Base-by-base conservation (phyloP, 441 rosid species). In the Erodium trifolium region DNA sequence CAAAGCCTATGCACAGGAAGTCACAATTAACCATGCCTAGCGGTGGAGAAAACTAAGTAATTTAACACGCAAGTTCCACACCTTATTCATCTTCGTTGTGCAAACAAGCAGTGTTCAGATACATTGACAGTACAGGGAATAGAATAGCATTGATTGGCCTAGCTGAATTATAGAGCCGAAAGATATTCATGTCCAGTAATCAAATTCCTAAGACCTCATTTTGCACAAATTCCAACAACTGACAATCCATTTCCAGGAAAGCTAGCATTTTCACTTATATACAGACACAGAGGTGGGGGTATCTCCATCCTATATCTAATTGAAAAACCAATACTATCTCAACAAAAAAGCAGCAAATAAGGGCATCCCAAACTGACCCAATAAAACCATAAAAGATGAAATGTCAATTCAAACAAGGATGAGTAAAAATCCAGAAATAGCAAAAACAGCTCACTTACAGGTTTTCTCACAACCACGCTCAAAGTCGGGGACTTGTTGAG, bases 401-500 rank as follows among this genome's bases (percentile, higher is more conserved):
- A 63, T 16, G 41, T 16, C 49, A 74, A 78, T 37, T 39, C 64
- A 55, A 17, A 65, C 16, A 68, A 63, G 10, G 7, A 62, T 14
- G 18, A 16, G 18, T 11, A 16, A 29, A 62, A 68, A 53, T 70
- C 16, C 3, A 31, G 66, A 45, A 78, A 64, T 57, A 55, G 71
- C 23, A 23, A 39, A 62, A 68, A 72, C 49, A 57, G 10, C 10
- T 18, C 37, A 81, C 99, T 85, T 71, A 94, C 99, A 71, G 98
- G 79, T 78, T 81, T 87, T 79, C 85, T 82, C 53, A 80, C 88
- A 63, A 70, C 76, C 67, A 85, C 83, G 41, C 79, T 87, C 80
- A 83, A 84, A 70, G 72, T 78, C 65, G 80, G 78, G 68, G 78
- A 67, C 77, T 71, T 76, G 67, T 68, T 34, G 18, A 31, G 79